Evolutionary conservation across 2,329 filamentous ascomycete species (phyloP).

Genomic region (Didymella sp.): DNA sequence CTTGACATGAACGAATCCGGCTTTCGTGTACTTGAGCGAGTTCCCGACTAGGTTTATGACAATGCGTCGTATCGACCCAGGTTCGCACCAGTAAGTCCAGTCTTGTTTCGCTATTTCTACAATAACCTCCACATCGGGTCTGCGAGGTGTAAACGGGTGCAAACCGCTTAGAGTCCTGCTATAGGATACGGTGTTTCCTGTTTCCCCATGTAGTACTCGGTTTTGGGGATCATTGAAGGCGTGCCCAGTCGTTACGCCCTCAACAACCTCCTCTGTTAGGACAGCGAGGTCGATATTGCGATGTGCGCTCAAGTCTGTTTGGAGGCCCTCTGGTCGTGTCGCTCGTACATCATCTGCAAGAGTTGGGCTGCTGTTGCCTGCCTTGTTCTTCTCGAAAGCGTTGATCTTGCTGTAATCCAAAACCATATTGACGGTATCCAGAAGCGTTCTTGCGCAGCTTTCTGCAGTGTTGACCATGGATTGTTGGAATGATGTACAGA

Average conservation of each 20-base stretch:
- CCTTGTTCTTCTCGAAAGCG: conserved; percentile 43
- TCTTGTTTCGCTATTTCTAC: conserved; percentile 52
- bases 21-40: conserved; percentile 31
- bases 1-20: conserved; percentile 24
- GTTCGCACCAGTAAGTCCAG: conserved; percentile 44
- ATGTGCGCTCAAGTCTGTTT: conserved; percentile 43
- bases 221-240: conserved; percentile 41
- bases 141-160: neutral
- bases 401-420: conserved; percentile 33
- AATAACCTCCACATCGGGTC: conserved; percentile 50
- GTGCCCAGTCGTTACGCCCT: conserved; percentile 60
- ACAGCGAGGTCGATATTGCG: conserved; percentile 53
- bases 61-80: conserved; percentile 26
- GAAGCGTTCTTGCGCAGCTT: conserved; percentile 57
- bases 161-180: neutral
- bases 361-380: neutral
- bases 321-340: conserved; percentile 16
- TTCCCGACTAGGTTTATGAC: conserved; percentile 37
- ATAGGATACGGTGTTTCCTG: neutral
- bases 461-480: conserved; percentile 57
- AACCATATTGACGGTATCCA: conserved; percentile 50
- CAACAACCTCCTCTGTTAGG: conserved; percentile 60
- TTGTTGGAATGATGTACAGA: conserved; percentile 46
- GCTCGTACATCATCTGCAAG: neutral
- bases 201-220: neutral